Conservation (phyloP, 495 filamentous ascomycete species). For the Tuber microsphaerosporum region DNA sequence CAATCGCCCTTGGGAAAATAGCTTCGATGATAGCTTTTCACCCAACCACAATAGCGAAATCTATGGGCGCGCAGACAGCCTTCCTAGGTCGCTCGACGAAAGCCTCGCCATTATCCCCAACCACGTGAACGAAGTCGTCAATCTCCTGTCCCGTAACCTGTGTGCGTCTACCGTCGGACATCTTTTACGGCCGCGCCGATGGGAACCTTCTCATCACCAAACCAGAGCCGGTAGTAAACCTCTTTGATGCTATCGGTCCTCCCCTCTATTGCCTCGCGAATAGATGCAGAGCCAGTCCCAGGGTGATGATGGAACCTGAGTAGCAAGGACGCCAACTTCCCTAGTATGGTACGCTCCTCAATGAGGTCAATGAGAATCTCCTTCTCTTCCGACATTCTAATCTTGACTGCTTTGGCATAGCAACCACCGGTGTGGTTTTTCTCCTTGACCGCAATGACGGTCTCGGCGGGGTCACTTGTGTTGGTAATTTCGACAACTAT, state of each 20-base stretch:
- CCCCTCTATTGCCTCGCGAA: constrained; percentile 86
- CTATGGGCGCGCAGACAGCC: constrained; percentile 64
- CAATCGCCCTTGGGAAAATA: constrained; percentile 90
- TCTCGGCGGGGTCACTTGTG: constrained; percentile 69
- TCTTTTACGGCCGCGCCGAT: constrained; percentile 76
- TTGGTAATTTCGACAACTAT: constrained; percentile 80
- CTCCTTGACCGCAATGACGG: constrained; percentile 72
- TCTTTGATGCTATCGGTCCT: constrained; percentile 95
- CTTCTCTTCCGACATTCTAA: constrained; percentile 63
- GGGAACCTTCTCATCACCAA: constrained; percentile 74
- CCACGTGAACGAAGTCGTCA: constrained; percentile 95
- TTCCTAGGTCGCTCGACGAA: too few relatives aligned
- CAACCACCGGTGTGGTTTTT: constrained; percentile 57
- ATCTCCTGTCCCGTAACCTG: constrained; percentile 85
- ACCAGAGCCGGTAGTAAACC: constrained; percentile 97
- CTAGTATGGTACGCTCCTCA: constrained; percentile 78
- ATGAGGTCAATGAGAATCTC: constrained; percentile 80
- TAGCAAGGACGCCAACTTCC: constrained; percentile 67
- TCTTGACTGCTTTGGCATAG: constrained; percentile 75
- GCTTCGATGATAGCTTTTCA: constrained; percentile 99
- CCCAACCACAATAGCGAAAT: constrained; percentile 95
- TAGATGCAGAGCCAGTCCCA: constrained; percentile 81
- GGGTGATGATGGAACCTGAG: constrained; percentile 87
- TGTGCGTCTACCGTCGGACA: constrained; percentile 75
- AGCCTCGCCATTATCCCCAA: constrained; percentile 78